Evolutionary conservation across 176 grass and related monocot species (phyloP), one percentile per base, ranked within the genome.

Genomic region (Rhynchospora breviuscula): DNA sequence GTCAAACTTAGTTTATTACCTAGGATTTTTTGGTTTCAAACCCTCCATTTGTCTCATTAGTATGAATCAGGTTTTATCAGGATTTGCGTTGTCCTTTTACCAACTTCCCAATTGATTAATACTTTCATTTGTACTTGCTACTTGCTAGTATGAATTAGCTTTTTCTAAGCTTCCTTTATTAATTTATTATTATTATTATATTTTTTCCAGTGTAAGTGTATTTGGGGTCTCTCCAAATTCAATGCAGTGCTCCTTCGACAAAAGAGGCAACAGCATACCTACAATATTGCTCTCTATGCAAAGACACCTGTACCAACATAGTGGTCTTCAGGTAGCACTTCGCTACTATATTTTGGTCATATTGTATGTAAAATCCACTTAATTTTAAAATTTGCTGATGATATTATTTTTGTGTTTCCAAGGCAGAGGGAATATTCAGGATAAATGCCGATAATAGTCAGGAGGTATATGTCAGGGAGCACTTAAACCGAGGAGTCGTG

Each of bases 351-450:
- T 60, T 59, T 43, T 49, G 26, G 45, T 67, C 31, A 44, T 21
- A 29, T 74, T 81, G 10, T 21, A 83, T 68, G 5, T 79, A 10
- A 56, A 26, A 52, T 25, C 13, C 3, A 13, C 67, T 52, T 63
- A 53, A 68, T 84, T n/a, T 84, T 59, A 23, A 40, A 73, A 2
- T 46, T 66, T 67, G 17, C 18, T 85, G 31, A 86, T 44, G 6
- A 56, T 19, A 49, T 62, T 58, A 46, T 53, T 82, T 57, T 84
- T 48, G 35, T 87, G 15, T 88, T 46, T 87, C 54, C 56, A 90
- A 98, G 95, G 88, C 90, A 63, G 95, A 98, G 92, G 95, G 95
- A 13, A 93, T 98, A 52, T 98, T 98, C 85, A 94, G 95, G 85
- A 94, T 98, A 84, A 98, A 94, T 47, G 89, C 92, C 7, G 92